phyloP scores from a whole-genome alignment of 768 basidiomycete genomes.

The Tylopilus sp. region DNA sequence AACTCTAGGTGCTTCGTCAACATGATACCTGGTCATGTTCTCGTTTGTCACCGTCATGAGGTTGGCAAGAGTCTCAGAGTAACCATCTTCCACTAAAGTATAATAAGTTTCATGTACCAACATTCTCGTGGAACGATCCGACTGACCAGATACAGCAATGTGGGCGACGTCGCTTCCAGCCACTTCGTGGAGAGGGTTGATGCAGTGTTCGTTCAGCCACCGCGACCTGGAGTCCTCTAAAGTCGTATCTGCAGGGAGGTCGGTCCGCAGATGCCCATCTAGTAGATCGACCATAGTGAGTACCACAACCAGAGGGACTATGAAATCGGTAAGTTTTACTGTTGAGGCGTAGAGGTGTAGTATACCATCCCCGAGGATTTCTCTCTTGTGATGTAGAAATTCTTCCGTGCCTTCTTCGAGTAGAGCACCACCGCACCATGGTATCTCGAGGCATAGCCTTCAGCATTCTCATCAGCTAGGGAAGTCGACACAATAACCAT shows the following conservation, averaged over 20 bases:
- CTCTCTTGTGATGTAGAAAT: constrained; percentile 1
- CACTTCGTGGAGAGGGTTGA: background rate
- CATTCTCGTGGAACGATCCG: background rate
- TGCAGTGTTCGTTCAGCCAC: background rate
- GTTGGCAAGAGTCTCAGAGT: background rate
- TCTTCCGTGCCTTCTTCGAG: constrained; percentile 12
- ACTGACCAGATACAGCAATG: constrained; percentile 11
- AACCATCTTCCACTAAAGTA: constrained; percentile 1
- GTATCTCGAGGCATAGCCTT: constrained; percentile 18
- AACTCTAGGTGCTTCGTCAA: constrained; percentile 8
- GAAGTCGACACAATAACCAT: background rate
- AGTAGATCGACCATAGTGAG: constrained; percentile 17
- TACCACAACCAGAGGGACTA: constrained; percentile 14
- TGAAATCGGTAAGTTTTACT: background rate
- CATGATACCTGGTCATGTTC: constrained; percentile 4
- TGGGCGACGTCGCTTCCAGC: background rate
- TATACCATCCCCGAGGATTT: constrained; percentile 10
- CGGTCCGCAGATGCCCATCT: background rate
- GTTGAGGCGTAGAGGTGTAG: background rate
- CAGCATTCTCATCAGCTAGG: background rate
- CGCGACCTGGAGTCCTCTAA: background rate
- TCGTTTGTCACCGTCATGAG: constrained; percentile 2
- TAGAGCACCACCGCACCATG: constrained; percentile 12
- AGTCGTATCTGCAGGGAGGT: background rate
- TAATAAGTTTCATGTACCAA: background rate